Conservation (phyloP, 352 stramenopile species). For the Pilasporangium apinafurcum region DNA sequence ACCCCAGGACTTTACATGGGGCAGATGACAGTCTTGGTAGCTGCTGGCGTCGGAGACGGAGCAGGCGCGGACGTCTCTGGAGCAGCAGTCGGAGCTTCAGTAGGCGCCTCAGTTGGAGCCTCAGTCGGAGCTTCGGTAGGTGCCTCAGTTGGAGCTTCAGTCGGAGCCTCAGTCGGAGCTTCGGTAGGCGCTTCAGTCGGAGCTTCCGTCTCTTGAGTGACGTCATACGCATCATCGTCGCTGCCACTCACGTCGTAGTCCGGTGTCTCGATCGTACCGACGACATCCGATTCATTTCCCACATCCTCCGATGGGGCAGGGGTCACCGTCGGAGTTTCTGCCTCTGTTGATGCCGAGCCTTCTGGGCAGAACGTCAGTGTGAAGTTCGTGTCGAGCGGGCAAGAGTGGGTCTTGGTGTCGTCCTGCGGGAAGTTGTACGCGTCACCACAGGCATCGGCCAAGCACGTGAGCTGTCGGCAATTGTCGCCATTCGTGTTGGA, state of each 20-base stretch:
- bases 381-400: constrained; percentile 50
- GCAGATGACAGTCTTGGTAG: background rate
- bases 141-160: constrained; percentile 1
- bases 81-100: constrained; percentile 4
- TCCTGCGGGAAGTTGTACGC: constrained; percentile 68
- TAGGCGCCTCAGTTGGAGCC: constrained; percentile 3
- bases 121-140: too few species aligned
- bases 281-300: too few species aligned
- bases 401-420: constrained; percentile 71
- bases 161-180: constrained; percentile 5
- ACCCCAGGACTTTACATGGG: too few species aligned
- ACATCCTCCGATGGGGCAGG: background rate
- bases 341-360: constrained; percentile 10
- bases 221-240: too few species aligned
- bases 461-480: constrained; percentile 52
- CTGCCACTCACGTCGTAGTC: too few species aligned
- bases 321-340: background rate
- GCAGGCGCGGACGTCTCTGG: constrained; percentile 2
- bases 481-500: constrained; percentile 56
- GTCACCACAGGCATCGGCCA: constrained; percentile 46
- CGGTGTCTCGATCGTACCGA: too few species aligned
- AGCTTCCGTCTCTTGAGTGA: background rate
- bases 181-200: constrained; percentile 3
- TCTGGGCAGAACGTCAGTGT: constrained; percentile 61
- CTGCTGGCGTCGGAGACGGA: background rate